Percentiles rank a stretch among this genome's conserved stretches.
phyloP scores from a whole-genome alignment of 108 stramenopile genomes.

The Nitzschia sp. region DNA sequence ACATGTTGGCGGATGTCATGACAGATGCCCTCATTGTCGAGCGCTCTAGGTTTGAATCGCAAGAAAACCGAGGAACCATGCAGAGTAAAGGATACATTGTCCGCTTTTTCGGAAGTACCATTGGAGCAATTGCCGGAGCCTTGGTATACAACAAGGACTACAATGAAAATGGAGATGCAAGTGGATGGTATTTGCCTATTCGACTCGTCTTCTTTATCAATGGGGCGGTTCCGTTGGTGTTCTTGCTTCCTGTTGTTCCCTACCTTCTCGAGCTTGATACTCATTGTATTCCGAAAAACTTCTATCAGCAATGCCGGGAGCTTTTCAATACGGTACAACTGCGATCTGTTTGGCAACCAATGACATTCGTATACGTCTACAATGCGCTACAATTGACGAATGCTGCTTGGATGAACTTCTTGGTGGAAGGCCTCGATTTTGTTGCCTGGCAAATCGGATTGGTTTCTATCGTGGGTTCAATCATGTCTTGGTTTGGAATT shows the following conservation, averaged over 20 bases:
- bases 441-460: constrained; percentile 56
- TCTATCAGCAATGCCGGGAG: constrained; percentile 38
- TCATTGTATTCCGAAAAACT: constrained; percentile 26
- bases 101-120: constrained; percentile 51
- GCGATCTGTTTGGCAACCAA: constrained; percentile 71
- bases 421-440: constrained; percentile 55
- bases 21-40: constrained; percentile 70
- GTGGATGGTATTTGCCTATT: constrained; percentile 58
- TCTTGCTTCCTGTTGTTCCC: constrained; percentile 44
- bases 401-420: constrained; percentile 69
- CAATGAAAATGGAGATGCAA: constrained; percentile 22
- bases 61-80: constrained; percentile 55
- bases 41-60: constrained; percentile 49
- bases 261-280: constrained; percentile 37
- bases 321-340: constrained; percentile 62
- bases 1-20: constrained; percentile 71
- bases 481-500: constrained; percentile 59
- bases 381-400: constrained; percentile 72
- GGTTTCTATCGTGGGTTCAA: constrained; percentile 53
- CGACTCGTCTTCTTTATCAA: constrained; percentile 45
- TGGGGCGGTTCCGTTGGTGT: constrained; percentile 49
- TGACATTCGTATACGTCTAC: constrained; percentile 75
- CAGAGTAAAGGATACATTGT: constrained; percentile 57
- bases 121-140: constrained; percentile 37
- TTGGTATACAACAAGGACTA: constrained; percentile 45